Conservation (phyloP, 768 basidiomycete species). For the Piloderma croceum region DNA sequence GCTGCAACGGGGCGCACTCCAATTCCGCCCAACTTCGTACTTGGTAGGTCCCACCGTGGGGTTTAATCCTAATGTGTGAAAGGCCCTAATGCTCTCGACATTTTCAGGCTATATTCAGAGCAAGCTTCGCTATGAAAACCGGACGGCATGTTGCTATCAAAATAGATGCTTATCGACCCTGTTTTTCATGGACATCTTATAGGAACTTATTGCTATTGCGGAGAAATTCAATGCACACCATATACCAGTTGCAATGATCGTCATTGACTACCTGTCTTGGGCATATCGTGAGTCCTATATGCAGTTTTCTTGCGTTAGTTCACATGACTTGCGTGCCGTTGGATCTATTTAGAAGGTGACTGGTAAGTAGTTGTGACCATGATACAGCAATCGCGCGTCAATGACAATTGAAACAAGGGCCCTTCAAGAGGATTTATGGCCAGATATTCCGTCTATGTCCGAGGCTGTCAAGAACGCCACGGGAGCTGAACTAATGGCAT, state of each 20-base stretch:
- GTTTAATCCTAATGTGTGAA: too few relatives aligned
- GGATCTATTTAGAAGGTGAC: conserved; percentile 34
- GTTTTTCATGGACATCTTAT: too few relatives aligned
- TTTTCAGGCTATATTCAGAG: conserved; percentile 36
- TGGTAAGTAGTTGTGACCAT: conserved; percentile 18
- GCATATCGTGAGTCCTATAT: neutral
- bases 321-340: conserved; percentile 35
- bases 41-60: too few relatives aligned
- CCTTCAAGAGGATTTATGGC: conserved; percentile 32
- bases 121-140: conserved; percentile 33
- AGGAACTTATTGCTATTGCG: conserved; percentile 29
- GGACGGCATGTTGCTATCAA: too few relatives aligned
- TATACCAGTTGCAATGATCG: conserved; percentile 32
- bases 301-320: neutral
- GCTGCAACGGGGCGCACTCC: conserved; percentile 29
- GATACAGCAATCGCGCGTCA: neutral
- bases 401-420: conserved; percentile 17
- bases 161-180: too few relatives aligned
- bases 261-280: conserved; percentile 17
- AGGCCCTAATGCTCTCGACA: too few relatives aligned
- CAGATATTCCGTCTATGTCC: conserved; percentile 30
- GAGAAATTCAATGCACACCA: conserved; percentile 32
- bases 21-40: conserved; percentile 30
- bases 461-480: conserved; percentile 29
- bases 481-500: conserved; percentile 36